These are phyloP conservation scores for Aegilops sharonensis DNA, from an alignment of 176 grass and related monocot genomes.

Conservation along the genomic window DNA sequence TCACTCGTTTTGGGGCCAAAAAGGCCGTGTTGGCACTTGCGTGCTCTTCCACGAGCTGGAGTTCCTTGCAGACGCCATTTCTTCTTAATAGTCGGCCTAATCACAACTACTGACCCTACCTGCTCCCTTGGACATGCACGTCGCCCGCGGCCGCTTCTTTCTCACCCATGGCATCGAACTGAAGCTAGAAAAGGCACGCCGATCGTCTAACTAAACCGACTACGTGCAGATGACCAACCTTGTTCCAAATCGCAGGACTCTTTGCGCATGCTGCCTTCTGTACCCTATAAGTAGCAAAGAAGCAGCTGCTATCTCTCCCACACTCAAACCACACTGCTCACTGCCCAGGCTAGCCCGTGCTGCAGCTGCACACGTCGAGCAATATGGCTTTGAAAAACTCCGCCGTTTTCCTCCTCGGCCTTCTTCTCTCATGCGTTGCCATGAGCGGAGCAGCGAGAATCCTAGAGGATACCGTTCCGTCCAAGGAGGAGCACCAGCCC, in stretches of 20 bases:
- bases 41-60: too few relatives aligned
- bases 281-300: neutral
- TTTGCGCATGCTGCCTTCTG: too few relatives aligned
- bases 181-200: neutral
- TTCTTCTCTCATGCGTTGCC: neutral
- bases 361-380: too few relatives aligned
- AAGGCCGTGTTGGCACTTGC: too few relatives aligned
- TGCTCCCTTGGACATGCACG: neutral
- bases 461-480: neutral
- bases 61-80: neutral
- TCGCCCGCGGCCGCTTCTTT: neutral
- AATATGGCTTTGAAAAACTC: neutral
- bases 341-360: neutral
- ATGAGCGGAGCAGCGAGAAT: neutral
- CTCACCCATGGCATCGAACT: neutral
- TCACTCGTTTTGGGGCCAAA: too few relatives aligned
- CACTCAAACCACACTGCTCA: too few relatives aligned
- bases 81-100: conserved; percentile 8
- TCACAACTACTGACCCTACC: neutral
- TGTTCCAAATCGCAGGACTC: neutral
- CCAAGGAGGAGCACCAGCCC: neutral
- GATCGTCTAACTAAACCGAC: neutral
- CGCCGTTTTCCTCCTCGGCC: neutral
- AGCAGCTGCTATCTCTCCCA: neutral
- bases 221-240: neutral